phyloP scores from a whole-genome alignment of 2,329 filamentous ascomycete genomes.

The Pseudonectria foliicola region DNA sequence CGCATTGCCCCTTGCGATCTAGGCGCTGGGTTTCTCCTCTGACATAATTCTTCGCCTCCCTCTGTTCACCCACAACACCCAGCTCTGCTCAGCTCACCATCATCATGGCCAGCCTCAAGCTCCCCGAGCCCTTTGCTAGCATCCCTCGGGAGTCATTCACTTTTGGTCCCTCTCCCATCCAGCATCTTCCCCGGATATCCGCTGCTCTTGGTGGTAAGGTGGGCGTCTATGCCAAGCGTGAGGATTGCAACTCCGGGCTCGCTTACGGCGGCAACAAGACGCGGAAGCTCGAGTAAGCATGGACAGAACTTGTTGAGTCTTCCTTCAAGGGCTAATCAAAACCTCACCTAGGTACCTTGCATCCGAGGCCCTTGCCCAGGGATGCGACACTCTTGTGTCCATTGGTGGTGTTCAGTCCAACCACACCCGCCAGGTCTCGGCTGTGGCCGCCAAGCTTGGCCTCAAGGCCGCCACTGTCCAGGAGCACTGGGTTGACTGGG shows the following conservation, averaged over 20 bases:
- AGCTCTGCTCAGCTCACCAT: too few relatives aligned
- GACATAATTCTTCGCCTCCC: too few relatives aligned
- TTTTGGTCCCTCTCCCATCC: constrained; percentile 62
- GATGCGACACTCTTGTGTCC: constrained; percentile 55
- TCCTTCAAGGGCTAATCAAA: not conserved
- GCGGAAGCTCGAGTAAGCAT: constrained; percentile 55
- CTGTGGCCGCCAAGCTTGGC: constrained; percentile 51
- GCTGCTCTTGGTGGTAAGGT: constrained; percentile 52
- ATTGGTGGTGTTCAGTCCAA: constrained; percentile 65
- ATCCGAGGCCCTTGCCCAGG: constrained; percentile 51
- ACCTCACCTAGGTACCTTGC: constrained; percentile 47
- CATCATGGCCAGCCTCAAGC: constrained; percentile 29
- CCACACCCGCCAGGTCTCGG: constrained; percentile 61
- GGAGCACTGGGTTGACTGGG: constrained; percentile 62
- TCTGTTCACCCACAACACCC: too few relatives aligned
- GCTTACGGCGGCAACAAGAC: constrained; percentile 65
- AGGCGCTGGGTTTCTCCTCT: too few relatives aligned
- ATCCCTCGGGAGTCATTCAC: constrained; percentile 57
- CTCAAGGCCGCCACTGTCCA: constrained; percentile 50
- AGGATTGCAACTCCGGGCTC: constrained; percentile 62
- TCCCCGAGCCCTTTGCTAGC: constrained; percentile 54
- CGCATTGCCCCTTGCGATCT: too few relatives aligned
- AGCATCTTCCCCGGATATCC: constrained; percentile 58
- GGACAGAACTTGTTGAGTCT: not conserved
- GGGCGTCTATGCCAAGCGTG: constrained; percentile 62